Evolutionary conservation across 495 filamentous ascomycete genomes (phyloP).

Genomic region (Astrocystis sublimbata): DNA sequence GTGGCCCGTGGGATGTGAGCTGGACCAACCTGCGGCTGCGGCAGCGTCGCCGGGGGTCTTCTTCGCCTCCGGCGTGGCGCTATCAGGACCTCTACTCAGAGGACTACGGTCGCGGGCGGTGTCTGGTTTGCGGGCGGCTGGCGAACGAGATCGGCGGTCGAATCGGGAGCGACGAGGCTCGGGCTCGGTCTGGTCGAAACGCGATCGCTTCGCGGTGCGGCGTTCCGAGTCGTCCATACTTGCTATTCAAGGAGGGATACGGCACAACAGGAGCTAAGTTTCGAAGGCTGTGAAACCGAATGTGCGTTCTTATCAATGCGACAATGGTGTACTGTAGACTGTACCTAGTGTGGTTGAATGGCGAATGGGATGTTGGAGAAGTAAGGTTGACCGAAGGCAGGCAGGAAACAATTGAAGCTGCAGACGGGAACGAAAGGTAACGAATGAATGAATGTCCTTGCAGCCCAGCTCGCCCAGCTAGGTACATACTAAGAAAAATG

Average conservation of each 20-base stretch:
- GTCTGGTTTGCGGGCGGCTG: conserved; percentile 58
- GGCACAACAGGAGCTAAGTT: neutral
- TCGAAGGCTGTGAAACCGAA: no score
- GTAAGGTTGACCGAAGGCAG: neutral
- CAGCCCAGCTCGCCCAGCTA: no score
- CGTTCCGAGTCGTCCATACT: conserved; percentile 78
- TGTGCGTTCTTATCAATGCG: no score
- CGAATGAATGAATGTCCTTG: conserved; percentile 10
- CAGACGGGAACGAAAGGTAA: no score
- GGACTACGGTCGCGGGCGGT: conserved; percentile 79
- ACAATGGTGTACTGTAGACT: no score
- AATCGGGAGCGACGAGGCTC: conserved; percentile 77
- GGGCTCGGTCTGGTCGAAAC: conserved; percentile 86
- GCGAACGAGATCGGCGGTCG: conserved; percentile 85
- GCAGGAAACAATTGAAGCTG: conserved; percentile 3
- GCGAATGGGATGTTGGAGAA: conserved; percentile 10
- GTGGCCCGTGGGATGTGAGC: neutral
- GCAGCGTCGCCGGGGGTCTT: conserved; percentile 65
- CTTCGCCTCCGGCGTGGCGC: conserved; percentile 47
- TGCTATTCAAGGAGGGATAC: neutral
- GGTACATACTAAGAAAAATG: conserved; percentile 15
- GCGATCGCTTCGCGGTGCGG: conserved; percentile 76
- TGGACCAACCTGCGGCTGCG: conserved; percentile 74
- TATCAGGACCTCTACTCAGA: conserved; percentile 58
- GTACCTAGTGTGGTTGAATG: no score